A percentile compares a stretch with the other conserved stretches of the same genome.
Conservation (phyloP, 129 eudicot species). For the Deinandra increscens region DNA sequence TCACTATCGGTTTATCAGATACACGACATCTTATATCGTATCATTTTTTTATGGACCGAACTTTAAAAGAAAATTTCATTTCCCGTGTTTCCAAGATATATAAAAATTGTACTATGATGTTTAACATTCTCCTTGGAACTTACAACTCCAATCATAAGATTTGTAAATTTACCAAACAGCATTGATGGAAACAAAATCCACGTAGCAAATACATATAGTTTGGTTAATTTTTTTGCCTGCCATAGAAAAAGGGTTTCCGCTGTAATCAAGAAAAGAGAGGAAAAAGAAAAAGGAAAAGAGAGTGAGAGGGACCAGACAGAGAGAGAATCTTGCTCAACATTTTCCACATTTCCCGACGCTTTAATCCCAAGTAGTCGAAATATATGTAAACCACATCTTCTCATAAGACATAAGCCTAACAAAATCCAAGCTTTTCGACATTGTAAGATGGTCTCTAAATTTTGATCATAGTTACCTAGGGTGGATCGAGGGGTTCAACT, state of each 20-base stretch:
- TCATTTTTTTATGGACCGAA: no score
- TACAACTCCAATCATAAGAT: conserved; percentile 16
- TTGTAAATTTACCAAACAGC: conserved; percentile 13
- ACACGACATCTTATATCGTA: no score
- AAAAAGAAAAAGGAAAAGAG: conserved; percentile 22
- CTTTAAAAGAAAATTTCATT: no score
- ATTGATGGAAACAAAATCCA: conserved; percentile 20
- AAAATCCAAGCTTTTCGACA: background rate
- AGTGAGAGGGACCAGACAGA: conserved; percentile 24
- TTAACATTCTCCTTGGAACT: conserved; percentile 14
- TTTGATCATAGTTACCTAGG: background rate
- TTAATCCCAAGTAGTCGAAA: conserved; percentile 7
- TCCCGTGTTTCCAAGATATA: background rate
- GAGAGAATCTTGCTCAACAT: conserved; percentile 22
- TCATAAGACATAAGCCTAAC: background rate
- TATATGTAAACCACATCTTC: background rate
- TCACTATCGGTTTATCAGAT: no score
- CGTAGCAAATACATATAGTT: background rate
- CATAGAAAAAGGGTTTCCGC: conserved; percentile 30
- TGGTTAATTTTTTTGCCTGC: conserved; percentile 24
- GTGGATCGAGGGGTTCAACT: no score
- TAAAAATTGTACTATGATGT: background rate
- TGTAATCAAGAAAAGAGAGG: conserved; percentile 26
- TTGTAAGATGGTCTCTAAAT: background rate
- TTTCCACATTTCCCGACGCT: conserved; percentile 5